These are phyloP conservation scores for Aspergillus pseudoglaucus DNA, from an alignment of 2,329 filamentous ascomycete species.

Conservation along the genomic window DNA sequence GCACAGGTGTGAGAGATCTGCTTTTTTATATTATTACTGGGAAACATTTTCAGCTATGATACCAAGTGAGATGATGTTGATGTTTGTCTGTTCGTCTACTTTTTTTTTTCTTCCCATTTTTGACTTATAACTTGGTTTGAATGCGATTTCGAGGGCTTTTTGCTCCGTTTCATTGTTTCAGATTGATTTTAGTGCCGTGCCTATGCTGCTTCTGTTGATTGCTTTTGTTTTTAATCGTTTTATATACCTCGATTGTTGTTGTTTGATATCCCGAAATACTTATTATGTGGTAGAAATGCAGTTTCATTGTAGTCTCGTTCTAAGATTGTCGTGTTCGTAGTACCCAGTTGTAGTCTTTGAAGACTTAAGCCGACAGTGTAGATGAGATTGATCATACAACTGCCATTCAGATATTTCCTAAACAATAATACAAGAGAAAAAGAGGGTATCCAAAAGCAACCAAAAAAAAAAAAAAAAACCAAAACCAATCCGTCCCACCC, in stretches of 20 bases:
- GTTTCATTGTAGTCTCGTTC: background rate
- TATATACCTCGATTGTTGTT: slow-evolving; percentile 13
- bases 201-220: slow-evolving; percentile 4
- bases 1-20: background rate
- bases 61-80: slow-evolving; percentile 21
- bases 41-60: slow-evolving; percentile 14
- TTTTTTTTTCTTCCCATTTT: slow-evolving; percentile 7
- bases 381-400: background rate
- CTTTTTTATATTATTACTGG: slow-evolving; percentile 4
- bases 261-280: slow-evolving; percentile 6
- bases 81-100: slow-evolving; percentile 13
- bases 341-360: too few relatives aligned
- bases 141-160: background rate
- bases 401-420: background rate
- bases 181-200: slow-evolving; percentile 5
- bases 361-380: background rate
- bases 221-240: slow-evolving; percentile 9
- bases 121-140: slow-evolving; percentile 3
- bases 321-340: too few relatives aligned
- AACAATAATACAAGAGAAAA: too few relatives aligned
- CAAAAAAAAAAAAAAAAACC: too few relatives aligned
- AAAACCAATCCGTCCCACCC: too few relatives aligned
- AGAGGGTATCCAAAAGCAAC: slow-evolving; percentile 7
- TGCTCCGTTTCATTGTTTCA: background rate
- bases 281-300: background rate